A percentile compares a stretch with the other conserved stretches of the same genome.
Conservation (phyloP, 2,329 filamentous ascomycete species). For the Colletotrichum viniferum region DNA sequence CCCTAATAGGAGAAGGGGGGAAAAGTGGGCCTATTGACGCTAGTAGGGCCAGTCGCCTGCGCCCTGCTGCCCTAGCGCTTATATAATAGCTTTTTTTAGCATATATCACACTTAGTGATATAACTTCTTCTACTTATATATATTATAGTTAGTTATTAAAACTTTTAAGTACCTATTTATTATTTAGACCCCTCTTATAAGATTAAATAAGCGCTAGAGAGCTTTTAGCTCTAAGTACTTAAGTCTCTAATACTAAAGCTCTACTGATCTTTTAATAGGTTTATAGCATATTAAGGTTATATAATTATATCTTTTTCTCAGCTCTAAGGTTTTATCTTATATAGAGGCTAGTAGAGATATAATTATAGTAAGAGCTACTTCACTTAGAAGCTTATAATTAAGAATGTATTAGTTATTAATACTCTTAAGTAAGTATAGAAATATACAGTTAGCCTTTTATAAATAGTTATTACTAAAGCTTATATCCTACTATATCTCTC, state of each 20-base stretch:
- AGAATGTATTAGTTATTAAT: background rate
- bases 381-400: background rate
- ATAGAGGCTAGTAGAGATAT: too few relatives aligned
- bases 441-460: background rate
- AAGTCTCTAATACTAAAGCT: too few relatives aligned
- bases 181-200: background rate
- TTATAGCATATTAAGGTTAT: too few relatives aligned
- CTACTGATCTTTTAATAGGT: too few relatives aligned
- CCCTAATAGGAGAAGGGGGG: too few relatives aligned
- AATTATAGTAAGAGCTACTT: too few relatives aligned
- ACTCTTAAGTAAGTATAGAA: background rate
- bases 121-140: background rate
- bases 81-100: background rate
- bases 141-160: background rate
- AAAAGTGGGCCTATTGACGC: too few relatives aligned
- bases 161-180: background rate
- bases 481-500: background rate
- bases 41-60: too few relatives aligned
- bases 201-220: background rate
- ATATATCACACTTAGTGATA: background rate
- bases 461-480: background rate
- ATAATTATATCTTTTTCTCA: too few relatives aligned
- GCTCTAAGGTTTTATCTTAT: too few relatives aligned
- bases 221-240: background rate
- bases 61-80: too few relatives aligned